A percentile compares a stretch with the other conserved stretches of the same genome.
Evolutionary conservation across 116 monocot genomes (phyloP).

Genomic region (Posidonia oceanica): DNA sequence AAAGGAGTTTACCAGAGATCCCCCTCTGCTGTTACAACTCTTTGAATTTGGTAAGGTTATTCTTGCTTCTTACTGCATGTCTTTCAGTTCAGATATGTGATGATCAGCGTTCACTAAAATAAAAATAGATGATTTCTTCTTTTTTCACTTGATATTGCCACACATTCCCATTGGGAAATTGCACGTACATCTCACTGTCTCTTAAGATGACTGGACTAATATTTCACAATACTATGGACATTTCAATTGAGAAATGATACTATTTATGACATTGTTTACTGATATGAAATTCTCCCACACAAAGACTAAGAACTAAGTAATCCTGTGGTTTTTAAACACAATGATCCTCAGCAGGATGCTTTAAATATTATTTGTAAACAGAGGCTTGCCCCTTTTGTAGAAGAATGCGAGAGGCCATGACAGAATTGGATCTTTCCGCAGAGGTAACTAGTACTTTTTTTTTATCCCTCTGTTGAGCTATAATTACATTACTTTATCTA

Average conservation of each 20-base stretch:
- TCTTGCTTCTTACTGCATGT: background rate
- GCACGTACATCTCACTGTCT: background rate
- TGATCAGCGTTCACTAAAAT: too few relatives aligned
- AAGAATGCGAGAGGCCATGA: conserved; percentile 80
- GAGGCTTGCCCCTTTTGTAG: conserved; percentile 97
- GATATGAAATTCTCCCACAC: too few relatives aligned
- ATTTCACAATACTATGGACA: too few relatives aligned
- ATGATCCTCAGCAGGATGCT: conserved; percentile 16
- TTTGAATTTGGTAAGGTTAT: conserved; percentile 63
- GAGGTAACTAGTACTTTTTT: conserved; percentile 34
- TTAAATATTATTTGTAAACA: conserved; percentile 39
- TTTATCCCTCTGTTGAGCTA: background rate
- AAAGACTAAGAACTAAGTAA: too few relatives aligned
- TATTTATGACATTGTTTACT: too few relatives aligned
- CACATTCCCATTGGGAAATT: background rate
- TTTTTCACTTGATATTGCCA: background rate
- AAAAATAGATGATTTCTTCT: too few relatives aligned
- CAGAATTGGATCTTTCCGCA: conserved; percentile 71
- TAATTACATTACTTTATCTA: too few relatives aligned
- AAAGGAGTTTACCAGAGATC: conserved; percentile 10
- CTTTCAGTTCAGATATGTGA: too few relatives aligned
- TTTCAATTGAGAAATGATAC: too few relatives aligned
- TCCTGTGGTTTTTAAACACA: background rate
- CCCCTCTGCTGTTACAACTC: conserved; percentile 33
- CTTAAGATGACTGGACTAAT: too few relatives aligned